Percentiles rank a stretch among this genome's conserved stretches.
Evolutionary conservation across 495 filamentous ascomycete species (phyloP).

Genomic region (Glarea lozoyensis): DNA sequence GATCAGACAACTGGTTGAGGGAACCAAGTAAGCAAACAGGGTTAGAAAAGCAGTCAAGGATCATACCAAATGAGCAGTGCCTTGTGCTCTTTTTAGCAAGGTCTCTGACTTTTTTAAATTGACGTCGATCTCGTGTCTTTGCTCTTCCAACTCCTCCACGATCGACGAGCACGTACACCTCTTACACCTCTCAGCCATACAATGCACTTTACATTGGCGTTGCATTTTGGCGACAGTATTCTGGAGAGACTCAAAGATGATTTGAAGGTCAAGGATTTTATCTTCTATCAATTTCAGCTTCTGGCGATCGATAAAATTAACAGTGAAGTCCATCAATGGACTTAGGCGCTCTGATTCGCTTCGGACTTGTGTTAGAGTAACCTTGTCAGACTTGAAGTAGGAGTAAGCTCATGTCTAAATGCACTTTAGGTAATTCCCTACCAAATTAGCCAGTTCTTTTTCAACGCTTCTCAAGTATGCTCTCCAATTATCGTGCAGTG

Average conservation of each 20-base stretch:
- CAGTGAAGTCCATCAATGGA: not conserved
- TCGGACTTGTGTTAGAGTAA: slow-evolving; percentile 7
- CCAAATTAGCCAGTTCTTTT: slow-evolving; percentile 6
- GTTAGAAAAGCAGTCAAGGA: not conserved
- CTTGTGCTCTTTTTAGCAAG: slow-evolving; percentile 10
- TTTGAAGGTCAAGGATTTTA: slow-evolving; percentile 11
- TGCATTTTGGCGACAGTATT: slow-evolving; percentile 12
- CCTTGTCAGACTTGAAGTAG: slow-evolving; percentile 3
- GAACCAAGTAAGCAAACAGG: not conserved
- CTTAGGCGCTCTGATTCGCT: slow-evolving; percentile 1
- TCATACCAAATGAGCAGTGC: slow-evolving; percentile 14
- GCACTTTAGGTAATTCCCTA: not conserved
- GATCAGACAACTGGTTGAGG: slow-evolving; percentile 13
- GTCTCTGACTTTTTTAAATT: slow-evolving; percentile 10
- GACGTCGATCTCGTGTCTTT: not conserved
- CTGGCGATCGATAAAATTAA: slow-evolving; percentile 15
- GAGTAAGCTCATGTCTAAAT: not conserved
- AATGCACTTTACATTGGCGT: slow-evolving; percentile 3
- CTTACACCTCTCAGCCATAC: not conserved
- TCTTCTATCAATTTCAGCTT: slow-evolving; percentile 19
- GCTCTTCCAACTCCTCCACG: slow-evolving; percentile 9
- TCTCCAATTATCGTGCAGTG: slow-evolving; percentile 14
- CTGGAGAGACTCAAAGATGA: slow-evolving; percentile 12
- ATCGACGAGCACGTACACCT: not conserved
- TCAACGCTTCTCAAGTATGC: slow-evolving; percentile 14